Evolutionary conservation across 129 eudicot genomes (phyloP).

Genomic region (Pittosporum tobira): DNA sequence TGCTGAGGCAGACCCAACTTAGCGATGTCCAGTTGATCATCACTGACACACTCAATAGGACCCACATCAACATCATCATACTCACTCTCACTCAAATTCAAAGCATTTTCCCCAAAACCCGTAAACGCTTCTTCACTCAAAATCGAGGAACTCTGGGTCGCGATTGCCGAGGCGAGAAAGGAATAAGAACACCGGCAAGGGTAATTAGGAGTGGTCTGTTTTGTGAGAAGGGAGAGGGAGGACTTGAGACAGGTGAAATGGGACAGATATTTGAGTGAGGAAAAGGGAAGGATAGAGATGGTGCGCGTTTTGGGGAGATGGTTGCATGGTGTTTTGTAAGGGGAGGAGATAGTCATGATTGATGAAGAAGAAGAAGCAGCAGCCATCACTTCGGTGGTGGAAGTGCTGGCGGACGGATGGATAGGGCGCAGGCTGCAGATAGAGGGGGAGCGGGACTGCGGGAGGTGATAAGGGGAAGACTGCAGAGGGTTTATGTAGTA

Average conservation of each 20-base stretch:
- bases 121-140: slow-evolving; percentile 79
- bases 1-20: slow-evolving; percentile 73
- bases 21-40: slow-evolving; percentile 49
- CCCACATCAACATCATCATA: slow-evolving; percentile 12
- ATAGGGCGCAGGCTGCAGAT: no score
- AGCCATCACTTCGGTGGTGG: slow-evolving; percentile 39
- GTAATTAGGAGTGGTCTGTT: no score
- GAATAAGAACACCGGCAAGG: slow-evolving; percentile 7
- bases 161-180: slow-evolving; percentile 50
- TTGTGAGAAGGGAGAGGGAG: not conserved
- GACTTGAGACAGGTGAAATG: not conserved
- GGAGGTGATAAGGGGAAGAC: no score
- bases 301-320: slow-evolving; percentile 35
- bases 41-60: slow-evolving; percentile 14
- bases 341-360: slow-evolving; percentile 57
- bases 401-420: slow-evolving; percentile 15
- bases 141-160: slow-evolving; percentile 50
- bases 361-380: slow-evolving; percentile 61
- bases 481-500: no score
- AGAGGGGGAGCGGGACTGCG: no score
- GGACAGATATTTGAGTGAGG: slow-evolving; percentile 10
- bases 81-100: slow-evolving; percentile 30
- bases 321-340: slow-evolving; percentile 47
- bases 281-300: slow-evolving; percentile 27
- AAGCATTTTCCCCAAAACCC: slow-evolving; percentile 41